Conservation (phyloP, 2,329 filamentous ascomycete species). For the Colletotrichum chrysophilum region DNA sequence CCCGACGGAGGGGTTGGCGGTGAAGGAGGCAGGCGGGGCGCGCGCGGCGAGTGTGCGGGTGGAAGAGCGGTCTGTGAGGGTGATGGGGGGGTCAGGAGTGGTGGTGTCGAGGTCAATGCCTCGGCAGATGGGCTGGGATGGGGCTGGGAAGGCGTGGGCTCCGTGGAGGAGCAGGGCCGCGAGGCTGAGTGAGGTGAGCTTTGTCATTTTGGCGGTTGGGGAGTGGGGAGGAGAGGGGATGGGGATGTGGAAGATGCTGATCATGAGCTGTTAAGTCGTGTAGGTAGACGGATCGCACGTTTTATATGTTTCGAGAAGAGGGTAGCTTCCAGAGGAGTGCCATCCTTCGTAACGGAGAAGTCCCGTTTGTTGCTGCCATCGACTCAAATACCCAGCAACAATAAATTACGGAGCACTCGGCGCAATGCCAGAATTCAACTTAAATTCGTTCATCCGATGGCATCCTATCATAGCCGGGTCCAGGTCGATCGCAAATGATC, state of each 20-base stretch:
- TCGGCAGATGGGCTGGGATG: neutral
- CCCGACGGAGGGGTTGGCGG: slow-evolving; percentile 20
- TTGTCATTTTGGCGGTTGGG: neutral
- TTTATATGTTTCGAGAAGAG: neutral
- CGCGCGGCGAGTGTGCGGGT: neutral
- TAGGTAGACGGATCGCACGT: fast-evolving
- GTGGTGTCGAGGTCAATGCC: neutral
- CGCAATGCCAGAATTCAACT: no score
- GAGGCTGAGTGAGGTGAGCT: neutral
- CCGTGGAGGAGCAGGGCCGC: neutral
- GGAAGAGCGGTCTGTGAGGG: neutral
- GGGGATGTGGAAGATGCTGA: neutral
- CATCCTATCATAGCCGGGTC: neutral
- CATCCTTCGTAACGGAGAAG: neutral
- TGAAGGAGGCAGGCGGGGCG: neutral
- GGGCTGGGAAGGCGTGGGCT: neutral
- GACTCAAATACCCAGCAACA: neutral
- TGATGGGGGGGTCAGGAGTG: neutral
- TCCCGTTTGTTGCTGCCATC: neutral
- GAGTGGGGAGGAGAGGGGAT: neutral
- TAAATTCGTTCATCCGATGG: neutral
- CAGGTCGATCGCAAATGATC: neutral
- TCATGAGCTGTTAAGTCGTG: fast-evolving
- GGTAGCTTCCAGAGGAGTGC: neutral
- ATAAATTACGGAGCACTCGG: neutral